Percentiles rank a stretch among this genome's conserved stretches.
Conservation (phyloP, 441 rosid species). For the Capsella rubella region DNA sequence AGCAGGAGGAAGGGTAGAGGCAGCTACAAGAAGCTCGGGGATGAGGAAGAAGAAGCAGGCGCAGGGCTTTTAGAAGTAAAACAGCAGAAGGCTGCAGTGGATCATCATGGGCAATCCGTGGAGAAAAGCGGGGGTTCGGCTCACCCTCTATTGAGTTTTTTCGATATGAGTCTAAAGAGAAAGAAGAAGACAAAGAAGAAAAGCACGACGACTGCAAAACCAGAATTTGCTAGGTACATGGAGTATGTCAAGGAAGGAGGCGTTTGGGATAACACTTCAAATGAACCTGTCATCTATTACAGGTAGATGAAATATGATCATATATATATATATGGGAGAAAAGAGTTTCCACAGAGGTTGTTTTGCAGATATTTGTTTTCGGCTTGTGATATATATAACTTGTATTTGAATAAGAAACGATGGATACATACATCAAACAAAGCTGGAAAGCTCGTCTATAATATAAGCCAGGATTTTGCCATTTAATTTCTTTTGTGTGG, state of each 20-base stretch:
- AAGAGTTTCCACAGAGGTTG: neutral
- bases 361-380: neutral
- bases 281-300: constrained; percentile 54
- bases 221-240: constrained; percentile 74
- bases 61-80: constrained; percentile 46
- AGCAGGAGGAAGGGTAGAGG: constrained; percentile 58
- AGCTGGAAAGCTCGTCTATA: neutral
- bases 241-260: constrained; percentile 82
- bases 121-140: constrained; percentile 49
- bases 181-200: constrained; percentile 54
- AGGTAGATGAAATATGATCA: constrained; percentile 28
- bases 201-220: constrained; percentile 55
- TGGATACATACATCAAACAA: neutral
- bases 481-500: neutral
- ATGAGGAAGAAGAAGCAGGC: constrained; percentile 42
- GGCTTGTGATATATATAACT: neutral
- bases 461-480: neutral
- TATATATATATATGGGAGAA: neutral
- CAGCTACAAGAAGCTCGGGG: constrained; percentile 57
- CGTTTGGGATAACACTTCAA: constrained; percentile 58
- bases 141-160: constrained; percentile 70
- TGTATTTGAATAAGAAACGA: neutral
- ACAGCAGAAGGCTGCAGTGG: constrained; percentile 49
- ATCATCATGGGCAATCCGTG: constrained; percentile 20
- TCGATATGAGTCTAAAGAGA: constrained; percentile 42